Base-by-base conservation (phyloP, 73 alveolate genomes). In the Paramecium octaurelia region DNA sequence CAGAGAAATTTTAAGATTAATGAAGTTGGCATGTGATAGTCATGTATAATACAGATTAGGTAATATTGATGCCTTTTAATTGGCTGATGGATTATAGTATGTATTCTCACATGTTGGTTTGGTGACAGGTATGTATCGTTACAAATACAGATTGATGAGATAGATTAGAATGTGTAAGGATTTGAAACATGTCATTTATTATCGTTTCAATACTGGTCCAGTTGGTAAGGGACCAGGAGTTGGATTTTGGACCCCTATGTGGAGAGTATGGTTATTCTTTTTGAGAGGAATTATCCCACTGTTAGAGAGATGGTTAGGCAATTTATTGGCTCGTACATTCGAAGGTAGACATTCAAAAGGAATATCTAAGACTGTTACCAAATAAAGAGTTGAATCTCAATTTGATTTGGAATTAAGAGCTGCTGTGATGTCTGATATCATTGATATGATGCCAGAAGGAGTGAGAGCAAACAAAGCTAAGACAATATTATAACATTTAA, bases 371-470 rank as follows among this genome's bases (percentile, higher is more conserved):
- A 98, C 99, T 85, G 99, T 99, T 76, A 98, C 99, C 23, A 99
- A 99, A 92, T 99, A 99, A 95, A 98, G 99, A 94, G 99, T 98
- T 43, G 99, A 99, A 95, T 96, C 99, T 12, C 98, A 99, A 93
- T 99, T 97, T 88, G 99, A 99, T 96, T 96, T 99, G 60, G 99
- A 99, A 97, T 94, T 98, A 93, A 97, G 99, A 89, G 99, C 99
- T n/a, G 99, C 99, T 14, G 99, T 99, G 40, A 98, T 99, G 98
- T 94, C 97, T 87, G 99, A 98, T 96, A 99, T 99, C 69, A 95
- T 95, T 36, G 99, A 99, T 95, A 99, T 99, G 99, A 99, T 99
- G 99, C 99, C 99, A 9, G 99, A 99, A 94, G 99, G 99, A 57
- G 99, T 99, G 42, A 98, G 98, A 88, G 99, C 99, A 8, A 99